Base-by-base conservation (phyloP, 257 asterid genomes). In the Avicennia marina region DNA sequence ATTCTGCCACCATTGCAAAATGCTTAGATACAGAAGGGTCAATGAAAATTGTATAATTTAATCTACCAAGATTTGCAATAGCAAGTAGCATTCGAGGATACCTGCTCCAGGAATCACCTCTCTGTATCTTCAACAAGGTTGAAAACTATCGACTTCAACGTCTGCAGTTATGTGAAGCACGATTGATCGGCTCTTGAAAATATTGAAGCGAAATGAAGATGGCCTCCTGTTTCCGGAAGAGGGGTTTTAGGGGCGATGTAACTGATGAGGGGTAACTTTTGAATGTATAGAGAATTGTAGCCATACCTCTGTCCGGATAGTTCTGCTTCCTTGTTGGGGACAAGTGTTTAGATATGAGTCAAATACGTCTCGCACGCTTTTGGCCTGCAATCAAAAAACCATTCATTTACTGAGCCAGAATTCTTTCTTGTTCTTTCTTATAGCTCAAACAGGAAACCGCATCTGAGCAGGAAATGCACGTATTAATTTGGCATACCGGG, bases 291-390 rank as follows among this genome's bases (percentile, higher is more conserved):
- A 47, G 41, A 57, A 32, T 4, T 10, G 18, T 0, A 3, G 11
- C 5, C 16, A 47, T 70, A 90, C 95, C 96, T 89, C 96, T 3
- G 97, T 89, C 51, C 97, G 79, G 52, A 93, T 89, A 25, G 99
- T 89, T 73, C 96, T 81, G 75, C 99, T 93, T 75, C 99, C 99
- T 81, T 89, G 97, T 58, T 78, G 73, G 64, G 99, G 96, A 56
- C 97, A 93, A 27, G 82, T 82, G 62, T 93, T 93, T 58, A 93
- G 78, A 65, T 89, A 89, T 13, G 77, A 56, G 71, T 86, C 83
- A 31, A 86, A 93, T 40, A 84, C 27, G 58, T 81, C 91, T 4
- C 49, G 63, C 10, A 83, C 96, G 41, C 58, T 76, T 68, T 82
- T 84, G 6, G 86, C 97, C 99, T 90, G 81, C 17, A 72, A 58